phyloP scores from a whole-genome alignment of 2,329 filamentous ascomycete genomes.

The Ascochyta fabae region DNA sequence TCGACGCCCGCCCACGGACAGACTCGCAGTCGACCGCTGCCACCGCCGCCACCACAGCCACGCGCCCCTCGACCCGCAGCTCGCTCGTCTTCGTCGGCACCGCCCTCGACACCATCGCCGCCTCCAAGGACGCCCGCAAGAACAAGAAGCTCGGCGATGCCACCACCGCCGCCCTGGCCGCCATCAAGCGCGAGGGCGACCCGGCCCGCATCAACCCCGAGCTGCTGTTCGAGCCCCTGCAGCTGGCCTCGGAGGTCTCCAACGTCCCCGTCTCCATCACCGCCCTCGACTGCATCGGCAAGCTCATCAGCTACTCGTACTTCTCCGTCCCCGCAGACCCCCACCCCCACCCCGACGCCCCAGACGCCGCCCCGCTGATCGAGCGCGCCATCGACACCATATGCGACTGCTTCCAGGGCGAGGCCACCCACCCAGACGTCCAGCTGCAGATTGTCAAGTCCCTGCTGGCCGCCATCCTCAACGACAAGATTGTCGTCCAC shows the following conservation, averaged over 20 bases:
- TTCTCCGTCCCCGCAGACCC: conserved; percentile 74
- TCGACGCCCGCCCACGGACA: conserved; percentile 58
- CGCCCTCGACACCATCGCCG: conserved; percentile 88
- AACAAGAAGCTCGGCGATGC: conserved; percentile 84
- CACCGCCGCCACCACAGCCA: conserved; percentile 54
- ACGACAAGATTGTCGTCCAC: conserved; percentile 98
- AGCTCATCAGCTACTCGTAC: conserved; percentile 98
- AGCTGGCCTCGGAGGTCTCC: conserved; percentile 84
- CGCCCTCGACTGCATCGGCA: conserved; percentile 96
- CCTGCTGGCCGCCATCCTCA: conserved; percentile 89
- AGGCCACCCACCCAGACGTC: conserved; percentile 88
- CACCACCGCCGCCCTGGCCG: conserved; percentile 79
- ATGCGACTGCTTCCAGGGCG: conserved; percentile 98
- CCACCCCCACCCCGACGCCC: conserved; percentile 45
- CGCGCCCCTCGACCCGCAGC: conserved; percentile 73
- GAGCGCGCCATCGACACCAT: conserved; percentile 98
- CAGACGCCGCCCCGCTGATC: conserved; percentile 74
- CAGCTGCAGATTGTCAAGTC: conserved; percentile 99
- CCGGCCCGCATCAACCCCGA: conserved; percentile 85
- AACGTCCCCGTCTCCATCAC: conserved; percentile 87
- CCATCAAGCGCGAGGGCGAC: conserved; percentile 81
- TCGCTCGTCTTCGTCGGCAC: conserved; percentile 96
- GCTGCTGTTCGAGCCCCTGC: conserved; percentile 86
- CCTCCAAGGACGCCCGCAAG: conserved; percentile 88
- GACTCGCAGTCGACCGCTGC: conserved; percentile 64